Evolutionary conservation across 306 rosid genomes (phyloP).

Genomic region (Begonia fuchsioides): DNA sequence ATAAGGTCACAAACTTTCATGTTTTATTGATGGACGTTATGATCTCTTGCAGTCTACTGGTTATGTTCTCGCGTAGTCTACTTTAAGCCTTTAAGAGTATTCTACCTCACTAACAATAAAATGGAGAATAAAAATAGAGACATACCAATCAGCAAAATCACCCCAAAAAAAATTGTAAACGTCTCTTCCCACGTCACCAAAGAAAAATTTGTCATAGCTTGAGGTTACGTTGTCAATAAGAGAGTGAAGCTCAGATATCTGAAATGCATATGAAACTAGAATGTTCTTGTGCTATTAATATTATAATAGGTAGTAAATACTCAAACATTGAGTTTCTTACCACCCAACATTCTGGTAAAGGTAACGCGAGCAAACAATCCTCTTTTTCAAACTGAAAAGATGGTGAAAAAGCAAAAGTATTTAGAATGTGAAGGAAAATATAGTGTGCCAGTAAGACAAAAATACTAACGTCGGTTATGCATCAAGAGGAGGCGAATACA

Average conservation of each 20-base stretch:
- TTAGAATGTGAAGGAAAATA: too few species aligned
- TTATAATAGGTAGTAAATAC: too few species aligned
- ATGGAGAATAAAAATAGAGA: background rate
- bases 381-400: slow-evolving; percentile 53
- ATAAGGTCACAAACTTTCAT: too few species aligned
- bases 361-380: slow-evolving; percentile 42
- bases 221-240: slow-evolving; percentile 56
- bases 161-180: slow-evolving; percentile 88
- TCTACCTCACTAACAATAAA: background rate
- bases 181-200: slow-evolving; percentile 91
- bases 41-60: too few species aligned
- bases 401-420: background rate
- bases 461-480: too few species aligned
- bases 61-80: too few species aligned
- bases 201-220: slow-evolving; percentile 83
- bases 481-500: too few species aligned
- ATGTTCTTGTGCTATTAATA: too few species aligned
- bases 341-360: slow-evolving; percentile 94
- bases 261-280: slow-evolving; percentile 10
- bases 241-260: slow-evolving; percentile 85
- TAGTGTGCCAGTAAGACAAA: too few species aligned
- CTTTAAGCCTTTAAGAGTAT: background rate
- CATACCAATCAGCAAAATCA: slow-evolving; percentile 95
- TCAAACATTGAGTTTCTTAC: slow-evolving; percentile 26
- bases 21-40: too few species aligned